These are phyloP conservation scores for Paraphaeosphaeria minitans DNA, from an alignment of 2,329 filamentous ascomycete species.

Conservation along the genomic window DNA sequence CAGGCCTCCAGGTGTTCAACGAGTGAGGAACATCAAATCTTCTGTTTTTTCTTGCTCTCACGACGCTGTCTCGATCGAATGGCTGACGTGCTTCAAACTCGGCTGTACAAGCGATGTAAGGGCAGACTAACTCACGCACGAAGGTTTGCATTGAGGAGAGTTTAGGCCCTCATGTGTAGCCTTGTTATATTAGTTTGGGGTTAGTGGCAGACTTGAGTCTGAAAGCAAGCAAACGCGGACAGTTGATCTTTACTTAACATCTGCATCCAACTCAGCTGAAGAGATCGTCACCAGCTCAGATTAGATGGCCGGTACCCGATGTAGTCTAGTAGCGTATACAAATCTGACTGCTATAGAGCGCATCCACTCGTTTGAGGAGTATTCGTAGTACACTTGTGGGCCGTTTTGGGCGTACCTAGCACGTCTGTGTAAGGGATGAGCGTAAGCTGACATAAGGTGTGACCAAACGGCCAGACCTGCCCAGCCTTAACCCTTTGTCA, in stretches of 20 bases:
- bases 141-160: not conserved
- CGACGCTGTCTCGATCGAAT: too few relatives aligned
- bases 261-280: not conserved
- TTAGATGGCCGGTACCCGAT: too few relatives aligned
- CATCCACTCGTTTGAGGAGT: not conserved
- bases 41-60: too few relatives aligned
- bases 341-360: too few relatives aligned
- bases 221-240: not conserved
- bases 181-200: not conserved
- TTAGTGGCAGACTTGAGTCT: not conserved
- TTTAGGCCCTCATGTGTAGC: not conserved
- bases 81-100: not conserved
- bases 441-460: not conserved
- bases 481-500: not conserved
- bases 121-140: not conserved
- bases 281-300: not conserved
- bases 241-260: not conserved
- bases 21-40: too few relatives aligned
- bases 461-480: not conserved
- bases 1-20: too few relatives aligned
- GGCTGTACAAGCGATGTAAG: not conserved
- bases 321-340: too few relatives aligned
- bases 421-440: not conserved
- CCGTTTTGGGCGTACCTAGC: not conserved
- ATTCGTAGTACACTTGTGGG: not conserved